Percentiles rank a stretch among this genome's conserved stretches.
phyloP scores from a whole-genome alignment of 352 stramenopile genomes.

The Globisporangium yorkense region DNA sequence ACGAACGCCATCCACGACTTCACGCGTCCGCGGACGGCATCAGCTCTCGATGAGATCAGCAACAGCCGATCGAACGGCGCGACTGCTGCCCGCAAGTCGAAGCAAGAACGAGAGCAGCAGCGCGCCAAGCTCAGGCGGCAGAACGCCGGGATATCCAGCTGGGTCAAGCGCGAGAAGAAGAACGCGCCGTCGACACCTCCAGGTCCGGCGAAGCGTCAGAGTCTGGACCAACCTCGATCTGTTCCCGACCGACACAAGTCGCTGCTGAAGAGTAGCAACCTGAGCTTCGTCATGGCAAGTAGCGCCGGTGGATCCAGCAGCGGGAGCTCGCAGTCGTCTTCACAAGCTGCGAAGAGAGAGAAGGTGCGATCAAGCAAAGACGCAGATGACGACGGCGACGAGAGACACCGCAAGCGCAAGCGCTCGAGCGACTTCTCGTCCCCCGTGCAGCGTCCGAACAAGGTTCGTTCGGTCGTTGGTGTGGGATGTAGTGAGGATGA shows the following conservation, averaged over 20 bases:
- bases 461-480: background rate
- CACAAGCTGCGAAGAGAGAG: background rate
- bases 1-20: conserved; percentile 8
- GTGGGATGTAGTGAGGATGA: background rate
- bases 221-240: background rate
- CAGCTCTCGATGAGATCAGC: background rate
- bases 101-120: conserved; percentile 14
- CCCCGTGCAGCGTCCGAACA: background rate
- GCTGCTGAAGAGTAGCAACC: background rate
- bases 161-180: background rate
- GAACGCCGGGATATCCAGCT: background rate
- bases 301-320: background rate
- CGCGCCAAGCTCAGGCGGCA: conserved; percentile 6
- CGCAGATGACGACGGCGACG: background rate
- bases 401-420: conserved; percentile 7
- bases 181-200: background rate
- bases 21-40: background rate
- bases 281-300: background rate
- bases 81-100: conserved; percentile 13
- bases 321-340: background rate
- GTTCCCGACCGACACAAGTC: background rate
- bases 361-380: background rate
- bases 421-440: conserved; percentile 9
- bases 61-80: background rate
- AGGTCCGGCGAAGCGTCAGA: background rate